A percentile compares a stretch with the other conserved stretches of the same genome.
Conservation (phyloP, 805 yeast genomes). For the Candida sphagnicola region DNA sequence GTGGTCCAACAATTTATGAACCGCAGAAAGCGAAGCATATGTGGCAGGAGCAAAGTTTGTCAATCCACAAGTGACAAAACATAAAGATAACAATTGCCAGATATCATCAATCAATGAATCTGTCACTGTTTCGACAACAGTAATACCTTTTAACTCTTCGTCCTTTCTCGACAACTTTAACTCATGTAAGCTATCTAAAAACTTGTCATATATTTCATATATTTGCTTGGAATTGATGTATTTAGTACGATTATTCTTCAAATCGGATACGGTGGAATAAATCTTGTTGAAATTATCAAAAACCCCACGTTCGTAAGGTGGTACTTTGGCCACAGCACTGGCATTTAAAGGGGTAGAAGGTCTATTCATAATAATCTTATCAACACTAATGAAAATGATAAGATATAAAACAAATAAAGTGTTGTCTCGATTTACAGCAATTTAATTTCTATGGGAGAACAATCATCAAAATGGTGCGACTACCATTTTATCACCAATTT, state of each 20-base stretch:
- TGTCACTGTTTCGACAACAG: constrained; percentile 46
- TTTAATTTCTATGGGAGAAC: neutral
- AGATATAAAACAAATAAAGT: neutral
- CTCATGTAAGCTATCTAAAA: constrained; percentile 50
- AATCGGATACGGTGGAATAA: constrained; percentile 23
- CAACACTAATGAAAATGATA: neutral
- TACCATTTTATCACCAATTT: neutral
- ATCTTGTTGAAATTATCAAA: constrained; percentile 24
- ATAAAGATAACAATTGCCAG: constrained; percentile 80
- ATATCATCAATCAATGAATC: constrained; percentile 83
- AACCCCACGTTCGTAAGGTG: constrained; percentile 32
- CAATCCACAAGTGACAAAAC: constrained; percentile 89
- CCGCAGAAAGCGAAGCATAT: constrained; percentile 83
- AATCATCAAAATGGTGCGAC: neutral
- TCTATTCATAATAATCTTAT: constrained; percentile 3
- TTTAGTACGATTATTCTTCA: constrained; percentile 61
- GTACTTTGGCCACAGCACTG: constrained; percentile 16
- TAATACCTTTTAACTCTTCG: constrained; percentile 36
- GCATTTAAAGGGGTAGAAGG: constrained; percentile 5
- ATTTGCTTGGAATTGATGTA: constrained; percentile 68
- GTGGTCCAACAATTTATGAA: constrained; percentile 79
- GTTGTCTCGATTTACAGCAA: neutral
- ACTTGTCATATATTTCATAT: constrained; percentile 53
- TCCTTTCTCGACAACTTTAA: constrained; percentile 51
- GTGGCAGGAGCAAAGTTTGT: constrained; percentile 92